Percentiles rank a stretch among this genome's conserved stretches.
These are phyloP conservation scores for Candida bentonensis DNA, from an alignment of 805 yeast genomes.

Conservation along the genomic window DNA sequence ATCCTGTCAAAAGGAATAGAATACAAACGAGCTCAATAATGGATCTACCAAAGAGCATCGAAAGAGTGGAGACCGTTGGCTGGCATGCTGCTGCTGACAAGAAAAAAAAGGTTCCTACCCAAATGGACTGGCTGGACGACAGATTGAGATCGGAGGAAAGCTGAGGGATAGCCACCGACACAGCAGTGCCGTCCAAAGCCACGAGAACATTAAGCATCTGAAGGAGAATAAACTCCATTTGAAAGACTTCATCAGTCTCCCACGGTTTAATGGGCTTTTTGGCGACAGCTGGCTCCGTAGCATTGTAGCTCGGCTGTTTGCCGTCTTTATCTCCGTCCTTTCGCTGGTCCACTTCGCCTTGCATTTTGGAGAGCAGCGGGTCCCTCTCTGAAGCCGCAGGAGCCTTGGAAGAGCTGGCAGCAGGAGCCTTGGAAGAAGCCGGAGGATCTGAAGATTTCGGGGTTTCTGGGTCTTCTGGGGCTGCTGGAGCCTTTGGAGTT, in stretches of 20 bases:
- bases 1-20: neutral
- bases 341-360: neutral
- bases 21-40: neutral
- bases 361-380: neutral
- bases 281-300: too few relatives aligned
- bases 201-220: neutral
- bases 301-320: neutral
- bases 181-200: neutral
- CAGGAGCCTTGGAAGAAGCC: neutral
- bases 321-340: neutral
- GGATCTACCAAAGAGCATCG: neutral
- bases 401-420: neutral
- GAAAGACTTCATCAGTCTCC: neutral
- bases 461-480: neutral
- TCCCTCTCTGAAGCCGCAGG: neutral
- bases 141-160: neutral
- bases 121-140: neutral
- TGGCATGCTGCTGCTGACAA: neutral
- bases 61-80: neutral
- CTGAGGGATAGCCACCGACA: conserved; percentile 1
- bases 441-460: neutral
- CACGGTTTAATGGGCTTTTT: neutral
- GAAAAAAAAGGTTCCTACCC: neutral
- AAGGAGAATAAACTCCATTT: neutral
- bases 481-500: neutral